Conservation (phyloP, 2,329 filamentous ascomycete genomes). For the Beauveria varroae region DNA sequence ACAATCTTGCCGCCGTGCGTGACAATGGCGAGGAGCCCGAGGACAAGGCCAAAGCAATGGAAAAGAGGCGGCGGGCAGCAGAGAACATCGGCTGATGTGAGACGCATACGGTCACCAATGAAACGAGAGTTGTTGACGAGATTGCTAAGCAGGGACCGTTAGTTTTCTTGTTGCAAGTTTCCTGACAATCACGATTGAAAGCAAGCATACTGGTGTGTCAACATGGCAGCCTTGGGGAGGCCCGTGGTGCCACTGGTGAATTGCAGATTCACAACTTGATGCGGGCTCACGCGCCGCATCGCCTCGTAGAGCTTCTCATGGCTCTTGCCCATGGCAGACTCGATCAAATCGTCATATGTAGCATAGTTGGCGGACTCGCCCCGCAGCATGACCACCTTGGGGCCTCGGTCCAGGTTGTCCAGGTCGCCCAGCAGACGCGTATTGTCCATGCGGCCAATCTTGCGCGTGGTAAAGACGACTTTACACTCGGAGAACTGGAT, state of each 20-base stretch:
- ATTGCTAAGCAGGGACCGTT: conserved; percentile 32
- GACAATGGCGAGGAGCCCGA: conserved; percentile 63
- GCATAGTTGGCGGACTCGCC: conserved; percentile 46
- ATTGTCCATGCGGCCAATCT: conserved; percentile 61
- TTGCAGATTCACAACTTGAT: conserved; percentile 66
- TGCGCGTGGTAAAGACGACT: conserved; percentile 64
- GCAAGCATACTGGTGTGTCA: conserved; percentile 55
- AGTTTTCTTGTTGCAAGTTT: not conserved
- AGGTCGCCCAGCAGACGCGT: conserved; percentile 48
- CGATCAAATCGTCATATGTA: conserved; percentile 53
- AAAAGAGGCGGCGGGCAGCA: conserved; percentile 81
- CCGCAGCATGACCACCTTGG: conserved; percentile 54
- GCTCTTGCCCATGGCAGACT: conserved; percentile 40
- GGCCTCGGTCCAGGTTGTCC: conserved; percentile 34
- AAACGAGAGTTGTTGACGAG: conserved; percentile 61
- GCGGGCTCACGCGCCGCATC: conserved; percentile 49
- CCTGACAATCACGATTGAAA: not conserved
- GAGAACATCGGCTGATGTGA: conserved; percentile 58
- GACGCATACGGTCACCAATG: conserved; percentile 66
- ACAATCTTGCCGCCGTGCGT: conserved; percentile 72
- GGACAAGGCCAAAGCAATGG: conserved; percentile 77
- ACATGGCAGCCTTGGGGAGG: conserved; percentile 65
- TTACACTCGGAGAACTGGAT: conserved; percentile 65
- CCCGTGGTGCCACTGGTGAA: conserved; percentile 73
- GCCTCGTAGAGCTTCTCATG: conserved; percentile 44